Evolutionary conservation across 768 basidiomycete species (phyloP).

Genomic region (Serendipita sp.): DNA sequence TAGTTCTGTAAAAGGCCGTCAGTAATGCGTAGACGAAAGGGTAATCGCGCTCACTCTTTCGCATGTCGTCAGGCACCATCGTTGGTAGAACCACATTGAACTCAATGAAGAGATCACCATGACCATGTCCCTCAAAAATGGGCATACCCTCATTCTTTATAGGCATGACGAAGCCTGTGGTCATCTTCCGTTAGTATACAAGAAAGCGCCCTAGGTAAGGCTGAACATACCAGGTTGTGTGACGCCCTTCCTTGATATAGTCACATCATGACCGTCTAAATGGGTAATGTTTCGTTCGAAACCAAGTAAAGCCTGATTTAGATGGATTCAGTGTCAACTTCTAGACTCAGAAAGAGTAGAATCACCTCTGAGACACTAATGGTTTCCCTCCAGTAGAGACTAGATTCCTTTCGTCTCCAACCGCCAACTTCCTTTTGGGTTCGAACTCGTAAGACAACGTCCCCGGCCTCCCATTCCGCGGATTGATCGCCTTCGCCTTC

Average conservation of each 20-base stretch:
- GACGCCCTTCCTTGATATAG: conserved; percentile 54
- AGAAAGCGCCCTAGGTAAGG: not conserved
- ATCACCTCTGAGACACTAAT: conserved; percentile 82
- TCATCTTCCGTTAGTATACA: not conserved
- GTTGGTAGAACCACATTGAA: conserved; percentile 83
- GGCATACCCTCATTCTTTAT: conserved; percentile 88
- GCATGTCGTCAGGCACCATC: conserved; percentile 47
- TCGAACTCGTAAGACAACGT: conserved; percentile 73
- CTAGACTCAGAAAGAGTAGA: conserved; percentile 5
- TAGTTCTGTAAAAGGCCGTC: not conserved
- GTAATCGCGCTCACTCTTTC: conserved; percentile 46
- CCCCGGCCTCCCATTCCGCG: conserved; percentile 92
- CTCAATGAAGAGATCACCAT: conserved; percentile 82
- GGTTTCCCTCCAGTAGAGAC: conserved; percentile 82
- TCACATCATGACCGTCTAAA: conserved; percentile 71
- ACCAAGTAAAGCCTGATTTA: conserved; percentile 75
- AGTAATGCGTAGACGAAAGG: not conserved
- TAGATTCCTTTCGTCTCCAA: conserved; percentile 79
- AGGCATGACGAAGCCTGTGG: conserved; percentile 66
- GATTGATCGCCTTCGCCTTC: conserved; percentile 95
- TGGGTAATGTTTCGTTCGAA: conserved; percentile 85
- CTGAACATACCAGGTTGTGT: conserved; percentile 69
- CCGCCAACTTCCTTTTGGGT: conserved; percentile 63
- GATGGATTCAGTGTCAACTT: conserved; percentile 4
- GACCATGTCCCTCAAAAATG: conserved; percentile 32